A percentile compares a stretch with the other conserved stretches of the same genome.
Conservation (phyloP, 2,329 filamentous ascomycete species). For the Elsinoe fawcettii region DNA sequence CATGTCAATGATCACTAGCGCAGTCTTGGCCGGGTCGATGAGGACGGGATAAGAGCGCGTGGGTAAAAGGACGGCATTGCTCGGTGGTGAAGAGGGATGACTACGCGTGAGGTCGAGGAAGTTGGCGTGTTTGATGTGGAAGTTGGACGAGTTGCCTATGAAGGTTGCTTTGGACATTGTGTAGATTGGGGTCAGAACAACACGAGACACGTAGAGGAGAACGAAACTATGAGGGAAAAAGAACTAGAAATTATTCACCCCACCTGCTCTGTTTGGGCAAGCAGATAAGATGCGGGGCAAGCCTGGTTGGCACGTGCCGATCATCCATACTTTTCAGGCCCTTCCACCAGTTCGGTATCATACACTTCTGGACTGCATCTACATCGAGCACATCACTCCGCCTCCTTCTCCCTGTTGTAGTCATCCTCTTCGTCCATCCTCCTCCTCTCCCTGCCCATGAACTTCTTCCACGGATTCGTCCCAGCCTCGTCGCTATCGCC, state of each 20-base stretch:
- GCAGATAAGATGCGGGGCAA: conserved; percentile 12
- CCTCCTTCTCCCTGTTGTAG: not conserved
- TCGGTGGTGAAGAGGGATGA: conserved; percentile 23
- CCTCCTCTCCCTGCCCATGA: conserved; percentile 15
- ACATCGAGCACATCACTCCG: too few relatives aligned
- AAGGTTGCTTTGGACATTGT: conserved; percentile 18
- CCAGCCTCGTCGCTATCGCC: conserved; percentile 21
- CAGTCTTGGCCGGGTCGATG: conserved; percentile 30
- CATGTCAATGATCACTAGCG: conserved; percentile 38
- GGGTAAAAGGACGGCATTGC: conserved; percentile 16
- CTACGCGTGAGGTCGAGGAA: conserved; percentile 44
- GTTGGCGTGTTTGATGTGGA: conserved; percentile 36
- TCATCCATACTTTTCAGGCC: not conserved
- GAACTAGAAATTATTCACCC: not conserved
- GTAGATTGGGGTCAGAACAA: conserved; percentile 21
- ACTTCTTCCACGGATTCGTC: conserved; percentile 27
- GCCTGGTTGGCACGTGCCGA: not conserved
- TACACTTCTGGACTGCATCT: too few relatives aligned
- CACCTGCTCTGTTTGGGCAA: not conserved
- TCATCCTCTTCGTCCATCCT: conserved; percentile 14
- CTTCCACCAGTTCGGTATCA: not conserved
- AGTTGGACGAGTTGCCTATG: conserved; percentile 36
- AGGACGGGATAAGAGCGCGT: conserved; percentile 21
- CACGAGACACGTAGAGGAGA: not conserved
- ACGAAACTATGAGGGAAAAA: not conserved